These are phyloP conservation scores for Dendrobium catenatum DNA, from an alignment of 106 monocot genomes.

Conservation along the genomic window DNA sequence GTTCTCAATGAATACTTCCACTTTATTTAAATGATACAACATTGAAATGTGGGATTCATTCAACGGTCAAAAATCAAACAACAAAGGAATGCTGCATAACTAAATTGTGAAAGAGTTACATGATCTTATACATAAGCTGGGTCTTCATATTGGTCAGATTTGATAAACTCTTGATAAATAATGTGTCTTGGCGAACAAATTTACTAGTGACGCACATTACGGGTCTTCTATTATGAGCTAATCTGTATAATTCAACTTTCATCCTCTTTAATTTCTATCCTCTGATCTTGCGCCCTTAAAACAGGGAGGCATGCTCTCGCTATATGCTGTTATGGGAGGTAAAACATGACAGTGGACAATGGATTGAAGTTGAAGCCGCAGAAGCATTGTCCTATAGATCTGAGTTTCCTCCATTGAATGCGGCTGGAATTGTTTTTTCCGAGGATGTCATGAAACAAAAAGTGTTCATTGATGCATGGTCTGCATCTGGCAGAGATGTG, in stretches of 20 bases:
- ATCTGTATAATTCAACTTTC: background rate
- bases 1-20: constrained; percentile 5
- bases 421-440: constrained; percentile 49
- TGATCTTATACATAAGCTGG: too few species aligned
- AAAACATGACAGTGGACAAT: constrained; percentile 93
- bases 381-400: constrained; percentile 64
- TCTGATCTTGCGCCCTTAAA: constrained; percentile 3
- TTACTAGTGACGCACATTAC: background rate
- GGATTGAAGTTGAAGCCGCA: constrained; percentile 86
- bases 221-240: background rate
- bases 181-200: background rate
- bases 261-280: constrained; percentile 1
- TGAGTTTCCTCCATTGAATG: constrained; percentile 58
- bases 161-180: too few species aligned
- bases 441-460: constrained; percentile 24
- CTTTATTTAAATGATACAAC: too few species aligned
- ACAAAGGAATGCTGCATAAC: background rate
- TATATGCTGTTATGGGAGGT: constrained; percentile 80
- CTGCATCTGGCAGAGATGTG: constrained; percentile 5
- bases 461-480: constrained; percentile 20
- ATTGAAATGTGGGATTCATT: background rate
- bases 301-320: constrained; percentile 64
- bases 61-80: background rate
- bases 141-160: too few species aligned
- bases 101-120: too few species aligned